These are phyloP conservation scores for Monosporascus sp. DNA, from an alignment of 2,329 filamentous ascomycete genomes.

Conservation along the genomic window DNA sequence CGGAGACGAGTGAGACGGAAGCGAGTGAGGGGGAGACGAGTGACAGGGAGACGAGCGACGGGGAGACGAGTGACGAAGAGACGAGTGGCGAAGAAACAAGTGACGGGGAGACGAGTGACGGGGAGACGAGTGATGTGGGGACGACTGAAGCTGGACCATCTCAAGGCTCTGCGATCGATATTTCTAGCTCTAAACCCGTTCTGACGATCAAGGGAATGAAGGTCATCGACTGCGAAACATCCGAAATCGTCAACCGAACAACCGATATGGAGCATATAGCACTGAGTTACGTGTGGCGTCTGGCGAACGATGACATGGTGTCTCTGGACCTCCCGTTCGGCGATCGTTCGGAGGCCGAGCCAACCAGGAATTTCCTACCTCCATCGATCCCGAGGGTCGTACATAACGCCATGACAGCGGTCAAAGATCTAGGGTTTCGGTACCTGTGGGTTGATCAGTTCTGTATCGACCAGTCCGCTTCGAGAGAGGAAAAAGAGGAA, in stretches of 20 bases:
- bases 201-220: neutral
- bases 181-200: no score
- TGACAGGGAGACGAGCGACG: no score
- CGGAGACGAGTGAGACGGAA: no score
- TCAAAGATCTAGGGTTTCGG: neutral
- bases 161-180: no score
- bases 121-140: no score
- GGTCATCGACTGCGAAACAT: slow-evolving; percentile 2
- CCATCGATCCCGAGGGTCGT: slow-evolving; percentile 2
- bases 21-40: no score
- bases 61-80: no score
- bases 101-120: no score
- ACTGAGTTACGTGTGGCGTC: slow-evolving; percentile 5
- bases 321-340: neutral
- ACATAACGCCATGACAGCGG: slow-evolving; percentile 1
- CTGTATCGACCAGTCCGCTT: slow-evolving; percentile 4
- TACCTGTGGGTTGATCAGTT: slow-evolving; percentile 6
- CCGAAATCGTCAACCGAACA: neutral
- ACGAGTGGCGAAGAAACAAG: no score
- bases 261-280: slow-evolving; percentile 1
- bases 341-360: neutral
- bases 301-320: neutral
- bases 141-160: no score
- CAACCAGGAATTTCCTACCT: neutral
- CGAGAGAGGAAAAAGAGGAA: neutral